phyloP scores from a whole-genome alignment of 2,329 filamentous ascomycete species.

The Colletotrichum brevisporum region DNA sequence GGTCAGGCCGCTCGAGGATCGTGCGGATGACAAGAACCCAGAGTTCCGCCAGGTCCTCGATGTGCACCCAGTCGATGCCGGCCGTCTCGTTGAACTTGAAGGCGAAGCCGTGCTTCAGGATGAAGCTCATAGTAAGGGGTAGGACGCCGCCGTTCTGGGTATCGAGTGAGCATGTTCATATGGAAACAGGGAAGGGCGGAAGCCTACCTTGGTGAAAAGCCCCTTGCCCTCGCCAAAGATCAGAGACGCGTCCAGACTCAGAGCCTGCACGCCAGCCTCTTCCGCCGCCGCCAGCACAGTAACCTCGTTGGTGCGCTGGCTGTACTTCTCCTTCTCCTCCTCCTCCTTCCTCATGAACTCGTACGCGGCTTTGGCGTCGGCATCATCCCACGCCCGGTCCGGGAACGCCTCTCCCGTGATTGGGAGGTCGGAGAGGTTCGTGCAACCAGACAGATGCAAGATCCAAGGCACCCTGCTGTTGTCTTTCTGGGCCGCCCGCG shows the following conservation, averaged over 20 bases:
- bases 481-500: slow-evolving; percentile 4
- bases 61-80: slow-evolving; percentile 40
- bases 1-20: slow-evolving; percentile 34
- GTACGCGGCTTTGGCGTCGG: slow-evolving; percentile 30
- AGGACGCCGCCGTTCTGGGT: slow-evolving; percentile 26
- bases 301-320: slow-evolving; percentile 36
- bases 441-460: slow-evolving; percentile 35
- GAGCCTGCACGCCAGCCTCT: slow-evolving; percentile 34
- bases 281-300: slow-evolving; percentile 30
- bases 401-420: slow-evolving; percentile 27
- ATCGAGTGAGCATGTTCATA: too few relatives aligned
- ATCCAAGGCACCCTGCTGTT: slow-evolving; percentile 26
- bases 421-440: slow-evolving; percentile 35
- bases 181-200: too few relatives aligned
- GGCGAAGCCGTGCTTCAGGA: slow-evolving; percentile 32
- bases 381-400: slow-evolving; percentile 36
- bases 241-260: slow-evolving; percentile 29
- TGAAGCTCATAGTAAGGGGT: slow-evolving; percentile 22
- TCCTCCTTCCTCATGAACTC: slow-evolving; percentile 35
- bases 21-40: slow-evolving; percentile 31
- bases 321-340: slow-evolving; percentile 21
- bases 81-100: slow-evolving; percentile 39
- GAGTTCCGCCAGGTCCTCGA: slow-evolving; percentile 36
- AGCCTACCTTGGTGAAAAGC: slow-evolving; percentile 32
- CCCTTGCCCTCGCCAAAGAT: slow-evolving; percentile 39